These are phyloP conservation scores for Ganoderma sinense DNA, from an alignment of 1,284 basidiomycete species.

Conservation along the genomic window DNA sequence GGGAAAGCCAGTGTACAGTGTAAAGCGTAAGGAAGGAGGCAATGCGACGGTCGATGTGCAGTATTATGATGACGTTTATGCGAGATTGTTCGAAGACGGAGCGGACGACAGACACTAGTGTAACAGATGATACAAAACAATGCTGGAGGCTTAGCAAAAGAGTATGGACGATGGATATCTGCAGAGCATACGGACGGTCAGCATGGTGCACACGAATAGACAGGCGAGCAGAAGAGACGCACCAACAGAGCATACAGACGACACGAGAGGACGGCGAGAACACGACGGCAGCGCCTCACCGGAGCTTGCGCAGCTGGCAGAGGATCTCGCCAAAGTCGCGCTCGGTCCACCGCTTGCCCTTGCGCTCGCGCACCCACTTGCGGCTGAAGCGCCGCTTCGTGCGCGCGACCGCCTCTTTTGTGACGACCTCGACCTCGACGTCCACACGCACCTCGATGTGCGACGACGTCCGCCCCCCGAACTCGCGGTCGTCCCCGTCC, in stretches of 20 bases:
- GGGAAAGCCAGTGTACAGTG: background rate
- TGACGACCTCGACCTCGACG: slow-evolving; percentile 24
- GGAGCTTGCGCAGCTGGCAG: slow-evolving; percentile 27
- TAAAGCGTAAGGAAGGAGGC: background rate
- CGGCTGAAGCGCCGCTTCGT: slow-evolving; percentile 30
- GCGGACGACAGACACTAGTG: background rate
- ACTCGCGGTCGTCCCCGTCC: background rate
- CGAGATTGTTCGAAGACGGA: background rate
- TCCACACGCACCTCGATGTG: slow-evolving; percentile 5
- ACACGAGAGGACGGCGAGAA: background rate
- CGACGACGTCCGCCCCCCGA: background rate
- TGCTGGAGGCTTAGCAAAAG: background rate
- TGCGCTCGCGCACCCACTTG: slow-evolving; percentile 32
- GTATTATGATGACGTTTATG: background rate
- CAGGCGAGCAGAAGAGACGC: background rate
- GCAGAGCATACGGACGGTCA: background rate
- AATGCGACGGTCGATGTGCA: background rate
- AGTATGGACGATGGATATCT: background rate
- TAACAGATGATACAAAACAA: background rate
- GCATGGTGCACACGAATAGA: background rate
- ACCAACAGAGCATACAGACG: background rate
- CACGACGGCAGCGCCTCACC: slow-evolving; percentile 10
- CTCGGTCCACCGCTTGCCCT: slow-evolving; percentile 31
- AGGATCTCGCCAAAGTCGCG: slow-evolving; percentile 29
- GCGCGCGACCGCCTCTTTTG: slow-evolving; percentile 24